These are phyloP conservation scores for Cladophialophora carrionii DNA, from an alignment of 2,329 filamentous ascomycete genomes.

Conservation along the genomic window DNA sequence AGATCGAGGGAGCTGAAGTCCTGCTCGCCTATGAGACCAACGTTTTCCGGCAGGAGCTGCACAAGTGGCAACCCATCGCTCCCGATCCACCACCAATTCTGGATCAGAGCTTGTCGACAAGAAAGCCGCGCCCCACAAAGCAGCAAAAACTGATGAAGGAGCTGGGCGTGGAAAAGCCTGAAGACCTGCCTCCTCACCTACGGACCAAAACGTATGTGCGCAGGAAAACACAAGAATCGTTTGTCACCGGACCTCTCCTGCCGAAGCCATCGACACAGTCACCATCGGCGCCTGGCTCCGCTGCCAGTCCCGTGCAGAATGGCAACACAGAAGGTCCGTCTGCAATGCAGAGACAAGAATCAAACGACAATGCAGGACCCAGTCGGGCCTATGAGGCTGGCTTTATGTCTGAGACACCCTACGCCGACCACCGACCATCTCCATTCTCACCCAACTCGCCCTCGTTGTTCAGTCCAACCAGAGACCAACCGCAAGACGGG, in stretches of 20 bases:
- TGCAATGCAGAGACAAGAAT: conserved; percentile 41
- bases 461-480: conserved; percentile 49
- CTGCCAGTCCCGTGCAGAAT: conserved; percentile 41
- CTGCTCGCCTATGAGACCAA: conserved; percentile 93
- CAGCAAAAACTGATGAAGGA: conserved; percentile 91
- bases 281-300: conserved; percentile 37
- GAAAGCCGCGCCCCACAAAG: conserved; percentile 95
- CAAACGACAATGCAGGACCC: conserved; percentile 43
- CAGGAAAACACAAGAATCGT: conserved; percentile 62
- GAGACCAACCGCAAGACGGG: conserved; percentile 31
- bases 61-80: conserved; percentile 91
- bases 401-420: conserved; percentile 28
- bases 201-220: conserved; percentile 79
- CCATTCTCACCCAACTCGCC: conserved; percentile 49
- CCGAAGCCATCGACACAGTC: conserved; percentile 35
- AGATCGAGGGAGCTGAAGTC: conserved; percentile 96
- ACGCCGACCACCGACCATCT: conserved; percentile 32
- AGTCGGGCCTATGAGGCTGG: conserved; percentile 27
- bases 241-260: conserved; percentile 33
- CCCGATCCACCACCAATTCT: conserved; percentile 82
- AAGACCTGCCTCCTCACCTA: conserved; percentile 82
- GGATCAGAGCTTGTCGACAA: conserved; percentile 84
- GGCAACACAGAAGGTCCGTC: conserved; percentile 38
- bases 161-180: conserved; percentile 84
- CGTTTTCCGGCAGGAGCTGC: conserved; percentile 91